Evolutionary conservation across 2,329 filamentous ascomycete genomes (phyloP).

Genomic region (Cladosporium austrohemisphaericum): DNA sequence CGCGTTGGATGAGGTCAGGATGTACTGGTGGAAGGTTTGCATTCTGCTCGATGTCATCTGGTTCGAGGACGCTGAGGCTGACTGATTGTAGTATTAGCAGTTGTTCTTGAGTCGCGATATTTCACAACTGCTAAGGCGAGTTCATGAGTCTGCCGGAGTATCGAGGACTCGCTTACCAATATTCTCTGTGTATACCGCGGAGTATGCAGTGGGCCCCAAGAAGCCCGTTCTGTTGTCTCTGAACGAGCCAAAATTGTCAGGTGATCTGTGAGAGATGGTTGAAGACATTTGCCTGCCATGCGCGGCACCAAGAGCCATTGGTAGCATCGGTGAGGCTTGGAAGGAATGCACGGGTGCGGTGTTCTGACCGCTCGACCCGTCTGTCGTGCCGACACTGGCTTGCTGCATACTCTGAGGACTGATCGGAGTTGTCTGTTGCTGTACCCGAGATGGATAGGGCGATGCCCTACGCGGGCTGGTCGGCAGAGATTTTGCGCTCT

Average conservation of each 20-base stretch:
- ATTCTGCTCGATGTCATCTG: slow-evolving; percentile 24
- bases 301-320: slow-evolving; percentile 17
- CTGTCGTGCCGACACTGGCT: background rate
- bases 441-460: background rate
- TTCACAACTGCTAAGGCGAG: no score
- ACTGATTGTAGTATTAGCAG: slow-evolving; percentile 1
- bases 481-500: background rate
- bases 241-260: slow-evolving; percentile 25
- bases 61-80: slow-evolving; percentile 23
- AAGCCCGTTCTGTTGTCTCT: slow-evolving; percentile 31
- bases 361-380: background rate
- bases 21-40: slow-evolving; percentile 26
- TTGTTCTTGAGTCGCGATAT: no score
- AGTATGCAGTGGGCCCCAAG: slow-evolving; percentile 32
- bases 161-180: background rate
- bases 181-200: slow-evolving; percentile 34
- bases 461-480: background rate
- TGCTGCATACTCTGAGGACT: slow-evolving; percentile 4
- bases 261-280: slow-evolving; percentile 19
- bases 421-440: background rate
- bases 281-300: slow-evolving; percentile 20
- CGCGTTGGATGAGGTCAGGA: slow-evolving; percentile 30
- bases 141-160: no score
- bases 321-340: background rate
- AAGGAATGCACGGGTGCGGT: background rate